These are phyloP conservation scores for Stachybotrys echinatus DNA, from an alignment of 2,329 filamentous ascomycete genomes.

Conservation along the genomic window DNA sequence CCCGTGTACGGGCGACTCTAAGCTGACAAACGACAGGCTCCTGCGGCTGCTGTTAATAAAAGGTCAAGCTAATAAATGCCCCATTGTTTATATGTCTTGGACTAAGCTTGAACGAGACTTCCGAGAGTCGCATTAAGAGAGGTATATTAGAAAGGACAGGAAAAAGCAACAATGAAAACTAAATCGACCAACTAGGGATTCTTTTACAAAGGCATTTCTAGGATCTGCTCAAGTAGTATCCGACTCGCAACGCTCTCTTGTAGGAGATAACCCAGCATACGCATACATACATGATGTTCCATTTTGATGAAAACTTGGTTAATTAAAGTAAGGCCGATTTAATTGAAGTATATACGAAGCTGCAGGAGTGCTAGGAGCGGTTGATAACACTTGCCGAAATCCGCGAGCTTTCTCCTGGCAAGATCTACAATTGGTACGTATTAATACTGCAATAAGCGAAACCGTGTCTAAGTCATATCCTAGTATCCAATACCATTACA, in stretches of 20 bases:
- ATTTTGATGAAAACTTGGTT: neutral
- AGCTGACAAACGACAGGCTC: neutral
- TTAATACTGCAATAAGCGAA: neutral
- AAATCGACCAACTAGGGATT: no score
- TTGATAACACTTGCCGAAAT: neutral
- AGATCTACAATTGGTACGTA: neutral
- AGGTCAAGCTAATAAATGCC: neutral
- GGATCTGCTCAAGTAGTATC: neutral
- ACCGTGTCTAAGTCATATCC: no score
- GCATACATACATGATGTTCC: constrained; percentile 1
- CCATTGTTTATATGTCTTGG: neutral
- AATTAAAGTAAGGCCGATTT: neutral
- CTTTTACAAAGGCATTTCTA: neutral
- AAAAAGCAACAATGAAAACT: no score
- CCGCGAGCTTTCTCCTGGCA: neutral
- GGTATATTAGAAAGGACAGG: neutral
- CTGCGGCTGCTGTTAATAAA: neutral
- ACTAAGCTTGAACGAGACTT: neutral
- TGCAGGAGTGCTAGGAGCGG: neutral
- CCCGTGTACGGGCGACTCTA: neutral
- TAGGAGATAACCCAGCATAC: neutral
- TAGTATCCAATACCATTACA: constrained; percentile 1
- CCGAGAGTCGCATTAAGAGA: neutral
- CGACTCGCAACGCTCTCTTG: neutral
- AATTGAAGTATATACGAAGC: neutral